phyloP scores from a whole-genome alignment of 1,139 yeast species.

The Protomyces lactucae-debilis region DNA sequence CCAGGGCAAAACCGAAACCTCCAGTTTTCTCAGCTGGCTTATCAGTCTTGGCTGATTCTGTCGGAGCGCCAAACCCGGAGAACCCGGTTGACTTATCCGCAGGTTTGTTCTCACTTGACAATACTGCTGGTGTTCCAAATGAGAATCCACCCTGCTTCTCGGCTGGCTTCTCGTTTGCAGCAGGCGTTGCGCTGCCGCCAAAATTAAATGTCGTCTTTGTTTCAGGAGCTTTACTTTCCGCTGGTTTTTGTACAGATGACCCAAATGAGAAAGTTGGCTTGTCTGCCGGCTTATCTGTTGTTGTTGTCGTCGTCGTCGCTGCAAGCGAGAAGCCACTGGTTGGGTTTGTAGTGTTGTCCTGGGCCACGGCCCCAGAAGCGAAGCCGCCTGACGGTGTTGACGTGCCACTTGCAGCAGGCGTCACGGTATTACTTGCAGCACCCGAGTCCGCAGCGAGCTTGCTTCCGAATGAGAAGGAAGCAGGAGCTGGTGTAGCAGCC shows the following conservation, averaged over 20 bases:
- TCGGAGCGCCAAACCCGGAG: slow-evolving; percentile 16
- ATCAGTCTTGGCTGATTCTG: slow-evolving; percentile 15
- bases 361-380: too few relatives aligned
- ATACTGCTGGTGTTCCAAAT: slow-evolving; percentile 28
- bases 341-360: too few relatives aligned
- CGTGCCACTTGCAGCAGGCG: too few relatives aligned
- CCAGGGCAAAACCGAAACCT: slow-evolving; percentile 23
- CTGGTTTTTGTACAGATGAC: slow-evolving; percentile 4
- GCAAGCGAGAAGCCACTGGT: too few relatives aligned
- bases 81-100: slow-evolving; percentile 5
- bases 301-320: background rate
- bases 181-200: slow-evolving; percentile 25
- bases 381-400: too few relatives aligned
- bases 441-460: slow-evolving; percentile 27
- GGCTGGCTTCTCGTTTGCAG: slow-evolving; percentile 27
- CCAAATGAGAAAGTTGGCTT: background rate
- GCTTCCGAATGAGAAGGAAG: slow-evolving; percentile 27
- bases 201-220: slow-evolving; percentile 14
- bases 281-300: slow-evolving; percentile 15
- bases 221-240: background rate
- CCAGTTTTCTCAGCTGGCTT: slow-evolving; percentile 16
- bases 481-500: slow-evolving; percentile 25
- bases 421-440: too few relatives aligned
- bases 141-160: slow-evolving; percentile 30
- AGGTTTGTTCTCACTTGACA: slow-evolving; percentile 6